Conservation (phyloP, 257 asterid species). For the Solanum pimpinellifolium region DNA sequence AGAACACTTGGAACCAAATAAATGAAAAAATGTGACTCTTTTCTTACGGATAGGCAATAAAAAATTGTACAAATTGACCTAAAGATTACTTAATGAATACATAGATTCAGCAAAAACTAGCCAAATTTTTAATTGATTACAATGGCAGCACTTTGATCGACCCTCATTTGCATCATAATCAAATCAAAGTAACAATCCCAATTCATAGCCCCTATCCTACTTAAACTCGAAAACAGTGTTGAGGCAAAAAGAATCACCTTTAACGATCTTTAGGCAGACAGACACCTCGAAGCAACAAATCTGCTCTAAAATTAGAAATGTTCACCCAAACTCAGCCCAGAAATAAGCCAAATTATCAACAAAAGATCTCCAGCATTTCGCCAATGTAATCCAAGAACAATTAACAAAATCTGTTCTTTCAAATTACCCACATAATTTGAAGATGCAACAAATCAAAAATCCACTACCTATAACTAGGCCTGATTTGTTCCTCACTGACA, state of each 20-base stretch:
- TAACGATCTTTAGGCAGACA: background rate
- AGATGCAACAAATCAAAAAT: background rate
- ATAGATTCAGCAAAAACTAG: background rate
- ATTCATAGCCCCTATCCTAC: background rate
- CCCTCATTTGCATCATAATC: background rate
- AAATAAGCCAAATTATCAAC: background rate
- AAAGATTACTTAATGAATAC: background rate
- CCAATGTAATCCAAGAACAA: background rate
- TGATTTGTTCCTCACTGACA: conserved; percentile 27
- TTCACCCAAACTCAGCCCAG: background rate
- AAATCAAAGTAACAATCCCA: background rate
- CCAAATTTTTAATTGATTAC: background rate
- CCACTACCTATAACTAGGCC: background rate
- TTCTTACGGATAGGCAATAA: background rate
- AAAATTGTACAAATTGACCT: background rate
- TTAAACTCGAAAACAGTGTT: background rate
- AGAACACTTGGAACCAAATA: background rate
- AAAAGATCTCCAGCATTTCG: background rate
- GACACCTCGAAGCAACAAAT: background rate
- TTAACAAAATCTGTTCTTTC: background rate
- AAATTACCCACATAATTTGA: background rate
- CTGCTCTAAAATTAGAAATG: background rate
- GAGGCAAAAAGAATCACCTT: background rate
- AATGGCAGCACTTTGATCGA: background rate
- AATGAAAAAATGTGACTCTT: background rate